These are phyloP conservation scores for Apiospora saccharicola DNA, from an alignment of 2,329 filamentous ascomycete genomes.

Conservation along the genomic window DNA sequence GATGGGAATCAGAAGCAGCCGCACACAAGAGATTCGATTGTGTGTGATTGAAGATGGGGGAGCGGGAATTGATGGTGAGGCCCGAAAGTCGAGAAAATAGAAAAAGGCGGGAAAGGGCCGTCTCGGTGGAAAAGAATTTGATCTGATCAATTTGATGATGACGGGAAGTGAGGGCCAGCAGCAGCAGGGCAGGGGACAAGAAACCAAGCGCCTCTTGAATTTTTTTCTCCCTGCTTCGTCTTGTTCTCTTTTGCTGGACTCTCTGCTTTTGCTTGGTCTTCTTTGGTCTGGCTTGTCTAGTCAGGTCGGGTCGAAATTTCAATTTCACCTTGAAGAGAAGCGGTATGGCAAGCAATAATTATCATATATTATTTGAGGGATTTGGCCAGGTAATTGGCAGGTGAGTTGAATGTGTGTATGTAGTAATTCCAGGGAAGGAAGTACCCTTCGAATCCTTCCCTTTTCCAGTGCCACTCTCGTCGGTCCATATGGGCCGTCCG, in stretches of 20 bases:
- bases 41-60: conserved; percentile 21
- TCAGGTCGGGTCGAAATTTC: conserved; percentile 16
- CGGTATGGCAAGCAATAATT: conserved; percentile 20
- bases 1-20: conserved; percentile 14
- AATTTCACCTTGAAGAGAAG: conserved; percentile 18
- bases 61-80: conserved; percentile 4
- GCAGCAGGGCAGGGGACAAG: conserved; percentile 13
- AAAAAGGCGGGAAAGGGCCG: conserved; percentile 8
- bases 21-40: conserved; percentile 17
- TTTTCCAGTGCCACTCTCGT: conserved; percentile 6
- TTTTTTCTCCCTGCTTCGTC: neutral
- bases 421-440: conserved; percentile 15
- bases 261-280: conserved; percentile 8
- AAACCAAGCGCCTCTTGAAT: conserved; percentile 11
- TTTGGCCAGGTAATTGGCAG: conserved; percentile 17
- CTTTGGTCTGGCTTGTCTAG: neutral
- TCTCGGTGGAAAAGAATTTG: conserved; percentile 17
- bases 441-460: conserved; percentile 14
- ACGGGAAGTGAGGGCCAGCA: conserved; percentile 6
- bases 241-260: conserved; percentile 13
- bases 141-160: conserved; percentile 21
- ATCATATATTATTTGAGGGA: conserved; percentile 16
- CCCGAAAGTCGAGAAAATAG: conserved; percentile 13
- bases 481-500: conserved; percentile 2
- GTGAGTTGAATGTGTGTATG: neutral